Conservation (phyloP, 768 basidiomycete species). For the Saitozyma sp. region DNA sequence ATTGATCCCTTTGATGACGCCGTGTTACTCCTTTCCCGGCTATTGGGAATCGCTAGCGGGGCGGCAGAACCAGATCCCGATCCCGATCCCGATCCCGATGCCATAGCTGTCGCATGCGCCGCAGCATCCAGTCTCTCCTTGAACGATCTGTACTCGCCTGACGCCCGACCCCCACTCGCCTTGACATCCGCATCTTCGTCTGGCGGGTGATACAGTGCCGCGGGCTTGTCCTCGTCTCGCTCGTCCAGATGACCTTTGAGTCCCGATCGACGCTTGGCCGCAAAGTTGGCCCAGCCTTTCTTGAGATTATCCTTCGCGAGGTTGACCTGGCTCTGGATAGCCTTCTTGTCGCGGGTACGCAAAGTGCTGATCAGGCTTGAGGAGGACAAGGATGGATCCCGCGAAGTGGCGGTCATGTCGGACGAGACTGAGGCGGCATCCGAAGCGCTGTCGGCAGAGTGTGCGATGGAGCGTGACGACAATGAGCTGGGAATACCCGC, state of each 20-base stretch:
- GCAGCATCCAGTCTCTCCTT: conserved; percentile 46
- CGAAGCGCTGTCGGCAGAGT: conserved; percentile 1
- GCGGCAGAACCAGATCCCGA: not conserved
- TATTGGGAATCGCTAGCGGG: not conserved
- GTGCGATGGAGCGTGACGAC: too few species aligned
- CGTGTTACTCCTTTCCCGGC: conserved; percentile 5
- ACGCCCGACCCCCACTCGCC: not conserved
- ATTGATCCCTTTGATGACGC: conserved; percentile 8
- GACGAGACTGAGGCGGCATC: not conserved
- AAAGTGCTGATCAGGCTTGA: conserved; percentile 77
- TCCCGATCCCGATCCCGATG: not conserved
- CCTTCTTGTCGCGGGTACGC: conserved; percentile 76
- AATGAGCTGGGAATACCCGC: too few species aligned
- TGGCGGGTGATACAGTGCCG: conserved; percentile 31
- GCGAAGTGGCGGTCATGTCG: not conserved
- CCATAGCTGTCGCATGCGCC: conserved; percentile 12
- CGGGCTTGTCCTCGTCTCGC: conserved; percentile 15
- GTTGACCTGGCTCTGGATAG: conserved; percentile 68
- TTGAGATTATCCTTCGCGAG: conserved; percentile 77
- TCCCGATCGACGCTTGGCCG: conserved; percentile 49
- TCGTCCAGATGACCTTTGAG: conserved; percentile 5
- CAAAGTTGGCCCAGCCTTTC: conserved; percentile 87
- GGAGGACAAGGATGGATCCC: conserved; percentile 53
- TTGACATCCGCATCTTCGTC: conserved; percentile 26
- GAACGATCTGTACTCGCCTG: conserved; percentile 14